Evolutionary conservation across 2,329 filamentous ascomycete species (phyloP).

Genomic region (Aureobasidium sp.): DNA sequence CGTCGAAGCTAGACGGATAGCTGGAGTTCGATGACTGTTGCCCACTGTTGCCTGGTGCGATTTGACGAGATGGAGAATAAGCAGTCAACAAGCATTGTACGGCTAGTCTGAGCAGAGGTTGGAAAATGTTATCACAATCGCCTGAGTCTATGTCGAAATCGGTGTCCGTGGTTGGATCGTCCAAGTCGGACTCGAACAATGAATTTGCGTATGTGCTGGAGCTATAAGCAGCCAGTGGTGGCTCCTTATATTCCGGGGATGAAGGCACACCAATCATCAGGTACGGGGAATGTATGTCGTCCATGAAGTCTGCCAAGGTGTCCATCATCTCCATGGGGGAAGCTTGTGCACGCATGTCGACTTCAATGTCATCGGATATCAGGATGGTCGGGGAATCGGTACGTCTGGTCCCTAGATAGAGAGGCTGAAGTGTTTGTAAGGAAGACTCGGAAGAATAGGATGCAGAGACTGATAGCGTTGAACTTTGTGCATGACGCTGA

Average conservation of each 20-base stretch:
- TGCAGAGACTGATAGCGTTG: not conserved
- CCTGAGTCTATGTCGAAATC: not conserved
- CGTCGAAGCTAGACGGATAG: not conserved
- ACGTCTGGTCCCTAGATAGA: not conserved
- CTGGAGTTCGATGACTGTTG: not conserved
- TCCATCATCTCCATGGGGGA: not conserved
- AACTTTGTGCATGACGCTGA: not conserved
- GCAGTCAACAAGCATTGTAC: not conserved
- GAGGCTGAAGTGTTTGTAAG: not conserved
- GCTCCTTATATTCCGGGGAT: not conserved
- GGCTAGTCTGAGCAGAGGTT: not conserved
- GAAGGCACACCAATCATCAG: not conserved
- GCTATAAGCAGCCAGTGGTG: not conserved
- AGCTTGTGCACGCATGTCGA: not conserved
- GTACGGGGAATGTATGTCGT: not conserved
- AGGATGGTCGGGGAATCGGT: not conserved
- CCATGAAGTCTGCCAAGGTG: not conserved
- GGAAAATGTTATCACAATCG: not conserved
- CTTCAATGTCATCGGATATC: not conserved
- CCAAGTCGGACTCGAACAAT: slow-evolving; percentile 2
- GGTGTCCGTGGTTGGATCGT: not conserved
- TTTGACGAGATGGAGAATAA: not conserved
- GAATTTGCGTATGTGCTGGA: not conserved
- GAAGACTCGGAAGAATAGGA: not conserved
- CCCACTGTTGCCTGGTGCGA: not conserved